Percentiles rank a stretch among this genome's conserved stretches.
Conservation (phyloP, 2,329 filamentous ascomycete species). For the Trichoderma koningiopsis region DNA sequence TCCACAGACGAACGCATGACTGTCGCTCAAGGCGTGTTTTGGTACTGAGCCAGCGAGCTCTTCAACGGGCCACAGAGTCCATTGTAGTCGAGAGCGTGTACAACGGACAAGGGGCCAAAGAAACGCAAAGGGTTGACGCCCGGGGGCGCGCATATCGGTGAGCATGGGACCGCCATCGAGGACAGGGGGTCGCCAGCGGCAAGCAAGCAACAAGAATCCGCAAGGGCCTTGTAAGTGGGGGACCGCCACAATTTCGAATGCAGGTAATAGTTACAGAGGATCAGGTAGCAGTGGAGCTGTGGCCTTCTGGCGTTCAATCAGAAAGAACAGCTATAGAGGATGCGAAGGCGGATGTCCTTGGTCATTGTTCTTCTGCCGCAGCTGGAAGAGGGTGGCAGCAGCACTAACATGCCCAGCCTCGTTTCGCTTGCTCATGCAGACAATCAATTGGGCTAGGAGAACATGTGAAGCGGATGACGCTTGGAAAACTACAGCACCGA, state of each 20-base stretch:
- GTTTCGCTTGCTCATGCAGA: constrained; percentile 21
- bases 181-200: constrained; percentile 27
- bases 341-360: not conserved
- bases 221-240: constrained; percentile 24
- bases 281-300: constrained; percentile 15
- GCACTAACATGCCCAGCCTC: constrained; percentile 18
- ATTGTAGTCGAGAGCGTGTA: constrained; percentile 21
- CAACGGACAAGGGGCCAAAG: constrained; percentile 13
- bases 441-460: constrained; percentile 21
- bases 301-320: constrained; percentile 16
- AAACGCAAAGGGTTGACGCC: constrained; percentile 22
- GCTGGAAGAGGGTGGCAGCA: not conserved
- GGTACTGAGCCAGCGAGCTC: constrained; percentile 44
- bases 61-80: constrained; percentile 13
- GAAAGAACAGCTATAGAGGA: not conserved
- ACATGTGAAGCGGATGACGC: constrained; percentile 23
- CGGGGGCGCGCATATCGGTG: constrained; percentile 27
- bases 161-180: constrained; percentile 20
- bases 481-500: constrained; percentile 22
- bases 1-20: constrained; percentile 56
- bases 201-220: constrained; percentile 22
- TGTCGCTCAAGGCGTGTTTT: constrained; percentile 48
- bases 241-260: constrained; percentile 25
- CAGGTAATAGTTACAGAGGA: constrained; percentile 28
- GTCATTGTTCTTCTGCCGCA: not conserved